Base-by-base conservation (phyloP, 495 filamentous ascomycete genomes). In the Trichocladium antarcticum region DNA sequence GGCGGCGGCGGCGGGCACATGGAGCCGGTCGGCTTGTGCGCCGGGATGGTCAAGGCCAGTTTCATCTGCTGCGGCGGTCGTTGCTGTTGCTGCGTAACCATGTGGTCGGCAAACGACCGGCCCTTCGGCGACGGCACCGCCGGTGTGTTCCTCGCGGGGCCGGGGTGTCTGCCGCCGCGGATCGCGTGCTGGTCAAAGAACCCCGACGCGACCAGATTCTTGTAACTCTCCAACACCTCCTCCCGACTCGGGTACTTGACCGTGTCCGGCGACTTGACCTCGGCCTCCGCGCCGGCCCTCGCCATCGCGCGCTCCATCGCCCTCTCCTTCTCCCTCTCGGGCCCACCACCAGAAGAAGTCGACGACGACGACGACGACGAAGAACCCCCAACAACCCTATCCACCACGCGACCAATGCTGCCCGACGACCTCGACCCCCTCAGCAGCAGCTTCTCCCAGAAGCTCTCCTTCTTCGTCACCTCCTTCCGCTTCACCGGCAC, bases 171-270 rank as follows among this genome's bases (percentile, higher is more conserved):
- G 0, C 70, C 71, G 10, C 68, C 69, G 14, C 70, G 64, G 49
- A 73, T 74, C 20, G 68, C 70, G 47, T 74, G 70, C 17, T 64
- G 51, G 28, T 64, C 63, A 45, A 74, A 74, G 61, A 74, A 74
- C 37, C 72, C 72, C 10, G 64, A 64, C 1, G 65, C 64, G 46
- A 73, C 53, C 15, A 74, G 52, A 40, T 66, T 57, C 49, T 68
- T 64, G 49, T 74, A 74, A 31, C 60, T 72, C 45, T 66, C 61
- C 53, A 70, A 36, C 29, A 73, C 64, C 29, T 74, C 70, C 35
- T 74, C 72, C 4, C 65, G 55, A 3, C 63, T 62, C 16, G 71
- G 71, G 35, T 70, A 68, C 28, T 51, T 55, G 5, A 37, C 43
- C 22, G 51, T 39, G 22, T 15, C 31, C 21, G 14, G 36, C 35